Base-by-base conservation (phyloP, 2,329 filamentous ascomycete genomes). In the Aspergillus sp. region DNA sequence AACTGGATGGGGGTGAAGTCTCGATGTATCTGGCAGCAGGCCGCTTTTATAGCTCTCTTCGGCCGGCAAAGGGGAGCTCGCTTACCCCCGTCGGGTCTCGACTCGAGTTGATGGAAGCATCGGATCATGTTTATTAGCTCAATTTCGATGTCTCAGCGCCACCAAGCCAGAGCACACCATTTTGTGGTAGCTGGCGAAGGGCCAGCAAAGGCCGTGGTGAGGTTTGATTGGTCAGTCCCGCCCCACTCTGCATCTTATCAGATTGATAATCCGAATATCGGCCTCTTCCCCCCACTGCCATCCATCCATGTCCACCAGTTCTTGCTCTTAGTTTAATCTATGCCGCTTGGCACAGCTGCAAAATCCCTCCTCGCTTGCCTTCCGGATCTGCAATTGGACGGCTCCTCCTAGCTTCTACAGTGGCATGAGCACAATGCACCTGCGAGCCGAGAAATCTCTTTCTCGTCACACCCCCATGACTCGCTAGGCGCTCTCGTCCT, bases 211-310 rank as follows among this genome's bases (percentile, higher is more conserved):
- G 8, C 26, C 26, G 26, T 4, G 26, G 26, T 30, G 26, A 4
- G 26, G 8, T 30, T 30, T 30, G 4, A 30, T 30, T 30, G 26
- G 26, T 11, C 26, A 30, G 3, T 9, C 7, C 8, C 9, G 9
- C 44, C 44, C 55, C 55, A 56, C 55, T 17, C 24, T 13, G 18
- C 48, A 56, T 56, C 55, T 56, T 56, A 56, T 56, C 55, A 42
- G 48, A 52, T 52, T 56, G 48, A 56, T 56, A 47, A 49, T 24
- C 48, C 22, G 36, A 42, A n/a, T 6, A 26, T 30, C 39, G 41
- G 42, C 24, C 22, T 4, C 32, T 48, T 30, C 32, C 32, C 41
- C 22, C 45, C 17, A 41, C n/a, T 41, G 17, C 20, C 26, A 30
- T 30, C 26, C 26, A 30, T 9, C 11, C 26, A 30, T 26, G 20